Base-by-base conservation (phyloP, 805 yeast genomes). In the Ogataea trehaloabstinens region DNA sequence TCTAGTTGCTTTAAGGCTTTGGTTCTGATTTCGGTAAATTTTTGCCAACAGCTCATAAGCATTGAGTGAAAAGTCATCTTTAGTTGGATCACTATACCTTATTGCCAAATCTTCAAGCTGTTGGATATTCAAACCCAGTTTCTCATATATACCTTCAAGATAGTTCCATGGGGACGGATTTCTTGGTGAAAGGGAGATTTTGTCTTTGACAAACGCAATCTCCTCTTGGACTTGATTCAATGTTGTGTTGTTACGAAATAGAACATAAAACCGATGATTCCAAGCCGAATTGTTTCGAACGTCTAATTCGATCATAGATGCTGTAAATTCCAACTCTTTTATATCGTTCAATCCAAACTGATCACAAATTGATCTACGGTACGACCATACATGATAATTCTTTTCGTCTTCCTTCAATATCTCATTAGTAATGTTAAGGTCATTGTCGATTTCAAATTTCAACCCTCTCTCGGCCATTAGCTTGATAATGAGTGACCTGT, bases 361-460 rank as follows among this genome's bases (percentile, higher is more conserved):
- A 25, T 71, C 67, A 7, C 84, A 82, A 17, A 86, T 63, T 97
- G 97, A 90, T 51, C 85, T 84, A 37, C 91, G 66, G 52, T 89
- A 87, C 1, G 96, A 77, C 98, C 99, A 93, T 5, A 90, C 96
- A 53, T 93, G 99, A 61, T 93, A 95, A 65, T 93, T 93, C 56
- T 93, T 93, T 4, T 82, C 59, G 55, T 93, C 99, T 34, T 79
- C 83, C 10, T 74, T 76, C 4, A 93, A 61, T 84, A 91, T 84
- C 33, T 72, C 63, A 28, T 73, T 72, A 29, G 85, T 66, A 17
- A 88, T 70, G 2, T 85, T 82, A 36, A 70, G 69, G 56, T 93
- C 98, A 25, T 80, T 65, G 29, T 62, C 66, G 2, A 72, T 61
- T 31, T 67, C 51, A 49, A 71, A 71, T n/a, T 40, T 40, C 19